phyloP scores from a whole-genome alignment of 371 early-diverging fungal species.

The Rhizopus microsporus region DNA sequence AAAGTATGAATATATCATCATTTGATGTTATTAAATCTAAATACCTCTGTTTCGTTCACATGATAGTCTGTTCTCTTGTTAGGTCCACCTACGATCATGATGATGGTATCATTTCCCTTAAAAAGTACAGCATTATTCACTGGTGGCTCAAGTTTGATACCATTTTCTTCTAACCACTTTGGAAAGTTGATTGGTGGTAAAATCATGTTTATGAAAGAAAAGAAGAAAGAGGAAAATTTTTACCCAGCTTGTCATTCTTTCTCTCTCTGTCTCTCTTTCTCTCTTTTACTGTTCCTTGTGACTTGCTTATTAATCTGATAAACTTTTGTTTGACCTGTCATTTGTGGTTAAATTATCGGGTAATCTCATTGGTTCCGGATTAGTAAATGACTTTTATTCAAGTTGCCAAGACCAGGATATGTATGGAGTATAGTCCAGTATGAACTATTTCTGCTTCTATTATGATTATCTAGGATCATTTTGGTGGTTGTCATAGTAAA shows the following conservation, averaged over 20 bases:
- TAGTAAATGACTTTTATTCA: no score
- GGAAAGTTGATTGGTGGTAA: constrained; percentile 84
- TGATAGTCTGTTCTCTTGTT: constrained; percentile 93
- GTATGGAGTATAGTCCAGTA: no score
- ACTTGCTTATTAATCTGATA: background rate
- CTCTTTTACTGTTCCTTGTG: background rate
- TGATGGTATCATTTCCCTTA: constrained; percentile 79
- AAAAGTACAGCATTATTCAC: constrained; percentile 92
- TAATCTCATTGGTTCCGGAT: no score
- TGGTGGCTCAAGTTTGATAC: constrained; percentile 86
- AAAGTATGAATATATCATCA: background rate
- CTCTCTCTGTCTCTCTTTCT: background rate
- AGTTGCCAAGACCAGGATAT: no score
- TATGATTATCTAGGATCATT: no score
- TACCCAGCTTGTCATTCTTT: background rate
- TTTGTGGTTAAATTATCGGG: no score
- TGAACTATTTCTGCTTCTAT: no score
- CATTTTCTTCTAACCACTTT: constrained; percentile 85
- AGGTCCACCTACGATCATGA: constrained; percentile 89
- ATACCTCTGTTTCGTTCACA: constrained; percentile 91
- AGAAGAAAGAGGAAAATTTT: constrained; percentile 5
- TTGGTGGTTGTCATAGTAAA: no score
- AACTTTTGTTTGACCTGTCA: no score
- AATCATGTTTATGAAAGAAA: constrained; percentile 38
- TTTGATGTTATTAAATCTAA: background rate